Base-by-base conservation (phyloP, 1,139 yeast species). In the Barnettozyma hawaiiensis region DNA sequence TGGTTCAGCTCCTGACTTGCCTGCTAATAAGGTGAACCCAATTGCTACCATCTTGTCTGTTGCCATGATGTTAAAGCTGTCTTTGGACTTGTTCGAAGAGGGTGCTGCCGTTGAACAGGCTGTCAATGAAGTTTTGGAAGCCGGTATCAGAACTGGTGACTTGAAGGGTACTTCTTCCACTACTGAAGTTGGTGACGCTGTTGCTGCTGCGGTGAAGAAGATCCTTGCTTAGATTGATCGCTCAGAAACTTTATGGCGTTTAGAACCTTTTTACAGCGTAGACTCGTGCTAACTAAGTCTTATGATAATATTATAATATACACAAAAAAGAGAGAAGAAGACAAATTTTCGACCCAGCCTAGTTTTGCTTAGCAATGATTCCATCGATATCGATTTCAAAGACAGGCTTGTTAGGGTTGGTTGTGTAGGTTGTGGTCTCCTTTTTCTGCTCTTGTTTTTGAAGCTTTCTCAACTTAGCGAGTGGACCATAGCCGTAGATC, bases 1-100 rank as follows among this genome's bases (percentile, higher is more conserved):
- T 64, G 98, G 98, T 38, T 84, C 96, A 35, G 98, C 98, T 22
- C 98, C 98, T 35, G 98, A 92, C 65, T 76, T 92, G 61, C 82
- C 82, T 42, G 71, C 70, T 47, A 86, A 87, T 63, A 84, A 85
- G 69, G 98, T 89, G 45, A 92, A 92, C 66, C 98, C 98, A 42
- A 68, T 90, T 44, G 98, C 97, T 40, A 86, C 97, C 24, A 90
- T 92, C 56, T 75, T 92, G 59, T 89, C 97, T 15, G 95, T 85
- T 10, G 97, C 97, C 28, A 85, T 92, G 95, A 90, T 92, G 97
- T 76, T 92, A 69, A 80, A 94, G 61, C 77, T 92, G 51, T 86
- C 96, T 21, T 76, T 92, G 61, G 81, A 85, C 62, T 68, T 87
- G 59, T 75, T 76, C 48, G 77, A 81, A 52, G 97, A 87, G 65